Base-by-base conservation (phyloP, 805 yeast genomes). In the Saccharomyces kudriavzevii region DNA sequence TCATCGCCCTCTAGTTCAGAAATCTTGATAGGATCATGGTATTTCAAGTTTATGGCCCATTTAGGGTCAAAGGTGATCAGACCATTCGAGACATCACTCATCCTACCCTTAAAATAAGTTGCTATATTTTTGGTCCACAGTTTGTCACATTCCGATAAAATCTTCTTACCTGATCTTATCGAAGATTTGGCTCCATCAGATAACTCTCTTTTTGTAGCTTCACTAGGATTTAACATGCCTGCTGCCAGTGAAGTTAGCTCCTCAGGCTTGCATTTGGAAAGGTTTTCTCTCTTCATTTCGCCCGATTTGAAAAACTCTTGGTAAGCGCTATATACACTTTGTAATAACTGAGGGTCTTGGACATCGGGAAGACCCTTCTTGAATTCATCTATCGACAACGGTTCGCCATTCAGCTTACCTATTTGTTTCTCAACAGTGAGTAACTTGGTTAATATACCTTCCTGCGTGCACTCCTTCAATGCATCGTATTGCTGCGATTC, bases 1-100 rank as follows among this genome's bases (percentile, higher is more conserved):
- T 81, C 86, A 56, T 80, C 76, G 63, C 81, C 86, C 29, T 66
- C 50, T 6, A 81, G 66, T 24, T 74, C 77, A 8, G 78, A 79
- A 47, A 72, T 68, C 52, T 80, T 74, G 9, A 70, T 49, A 17
- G 69, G 70, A 24, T 71, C 69, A 56, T 79, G 82, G 48, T 65
- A 70, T 40, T 61, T 66, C 51, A 84, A 69, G 5, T 68, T 65
- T 46, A 74, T 66, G 11, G 77, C 73, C 88, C 88, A 84, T 10
- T 67, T 65, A 48, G 81, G 72, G 59, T 77, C 77, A 58, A 70
- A 78, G 27, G 77, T 75, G 40, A 73, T 70, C n/a, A 63, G 64
- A 51, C 54, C 64, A 5, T 58, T 48, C 13, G 59, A 52, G 8
- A 59, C 49, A 47, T 58, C 63, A 27, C 59, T 56, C 40, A 58